Conservation (phyloP, 2,329 filamentous ascomycete species). For the Arthrobotrys iridis region DNA sequence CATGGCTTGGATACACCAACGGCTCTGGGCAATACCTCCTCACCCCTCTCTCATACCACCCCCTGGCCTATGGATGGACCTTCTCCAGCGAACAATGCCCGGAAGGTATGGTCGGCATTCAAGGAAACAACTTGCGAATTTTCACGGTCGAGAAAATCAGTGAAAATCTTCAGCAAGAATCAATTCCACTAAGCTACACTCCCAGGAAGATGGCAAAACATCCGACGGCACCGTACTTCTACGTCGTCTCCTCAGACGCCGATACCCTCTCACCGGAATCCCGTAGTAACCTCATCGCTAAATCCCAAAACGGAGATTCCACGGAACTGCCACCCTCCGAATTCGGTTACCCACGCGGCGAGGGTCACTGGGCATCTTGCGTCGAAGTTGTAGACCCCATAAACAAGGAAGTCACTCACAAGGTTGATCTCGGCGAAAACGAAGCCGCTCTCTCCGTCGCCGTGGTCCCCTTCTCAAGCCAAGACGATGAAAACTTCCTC, state of each 20-base stretch:
- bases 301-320: conserved; percentile 79
- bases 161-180: conserved; percentile 85
- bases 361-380: conserved; percentile 92
- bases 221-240: conserved; percentile 87
- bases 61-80: conserved; percentile 93
- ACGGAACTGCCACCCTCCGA: conserved; percentile 76
- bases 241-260: conserved; percentile 92
- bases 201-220: conserved; percentile 88
- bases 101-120: conserved; percentile 92
- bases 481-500: conserved; percentile 89
- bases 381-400: conserved; percentile 90
- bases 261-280: conserved; percentile 86
- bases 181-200: conserved; percentile 86
- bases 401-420: conserved; percentile 78
- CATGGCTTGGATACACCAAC: conserved; percentile 87
- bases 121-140: conserved; percentile 83
- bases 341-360: conserved; percentile 86
- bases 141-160: conserved; percentile 89
- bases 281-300: conserved; percentile 76
- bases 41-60: conserved; percentile 87
- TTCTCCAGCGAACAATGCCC: conserved; percentile 95
- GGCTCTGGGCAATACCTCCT: conserved; percentile 76
- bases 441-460: conserved; percentile 89
- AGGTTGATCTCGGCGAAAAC: conserved; percentile 84
- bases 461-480: conserved; percentile 84